Evolutionary conservation across 1,284 basidiomycete genomes (phyloP).

Genomic region (Fomes fomentarius): DNA sequence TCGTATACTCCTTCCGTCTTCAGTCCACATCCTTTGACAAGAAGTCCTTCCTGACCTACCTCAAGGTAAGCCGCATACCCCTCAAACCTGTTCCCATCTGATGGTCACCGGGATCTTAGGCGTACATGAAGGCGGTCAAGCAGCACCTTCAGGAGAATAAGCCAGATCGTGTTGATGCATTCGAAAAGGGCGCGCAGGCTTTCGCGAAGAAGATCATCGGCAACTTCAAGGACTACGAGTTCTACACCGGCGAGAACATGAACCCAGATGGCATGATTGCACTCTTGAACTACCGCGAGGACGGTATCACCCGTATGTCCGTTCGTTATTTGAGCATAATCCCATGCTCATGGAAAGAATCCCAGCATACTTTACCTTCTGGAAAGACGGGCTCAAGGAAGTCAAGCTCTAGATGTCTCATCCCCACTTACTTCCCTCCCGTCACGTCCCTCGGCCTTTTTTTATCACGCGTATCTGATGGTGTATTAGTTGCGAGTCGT

Average conservation of each 20-base stretch:
- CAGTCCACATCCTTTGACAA: slow-evolving; percentile 89
- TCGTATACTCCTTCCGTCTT: slow-evolving; percentile 93
- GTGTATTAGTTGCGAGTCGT: slow-evolving; percentile 21
- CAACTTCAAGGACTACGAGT: slow-evolving; percentile 93
- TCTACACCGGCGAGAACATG: slow-evolving; percentile 89
- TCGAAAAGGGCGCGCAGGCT: slow-evolving; percentile 82
- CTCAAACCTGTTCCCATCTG: background rate
- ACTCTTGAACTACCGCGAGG: slow-evolving; percentile 84
- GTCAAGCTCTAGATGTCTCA: slow-evolving; percentile 60
- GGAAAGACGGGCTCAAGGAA: slow-evolving; percentile 89
- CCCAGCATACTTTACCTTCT: slow-evolving; percentile 87
- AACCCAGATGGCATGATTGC: slow-evolving; percentile 89
- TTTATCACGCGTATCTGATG: slow-evolving; percentile 22
- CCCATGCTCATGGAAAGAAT: slow-evolving; percentile 6
- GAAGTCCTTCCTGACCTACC: slow-evolving; percentile 84
- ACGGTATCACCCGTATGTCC: slow-evolving; percentile 75
- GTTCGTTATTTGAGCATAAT: background rate
- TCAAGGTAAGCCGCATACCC: slow-evolving; percentile 67
- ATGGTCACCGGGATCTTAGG: slow-evolving; percentile 35
- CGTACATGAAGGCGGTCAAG: slow-evolving; percentile 87
- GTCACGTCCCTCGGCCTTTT: slow-evolving; percentile 13
- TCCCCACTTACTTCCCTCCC: slow-evolving; percentile 1
- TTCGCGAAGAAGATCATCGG: slow-evolving; percentile 89
- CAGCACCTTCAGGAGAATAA: slow-evolving; percentile 56
- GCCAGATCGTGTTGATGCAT: slow-evolving; percentile 74